Conservation (phyloP, 1,284 basidiomycete species). For the Ustilago bromivora region DNA sequence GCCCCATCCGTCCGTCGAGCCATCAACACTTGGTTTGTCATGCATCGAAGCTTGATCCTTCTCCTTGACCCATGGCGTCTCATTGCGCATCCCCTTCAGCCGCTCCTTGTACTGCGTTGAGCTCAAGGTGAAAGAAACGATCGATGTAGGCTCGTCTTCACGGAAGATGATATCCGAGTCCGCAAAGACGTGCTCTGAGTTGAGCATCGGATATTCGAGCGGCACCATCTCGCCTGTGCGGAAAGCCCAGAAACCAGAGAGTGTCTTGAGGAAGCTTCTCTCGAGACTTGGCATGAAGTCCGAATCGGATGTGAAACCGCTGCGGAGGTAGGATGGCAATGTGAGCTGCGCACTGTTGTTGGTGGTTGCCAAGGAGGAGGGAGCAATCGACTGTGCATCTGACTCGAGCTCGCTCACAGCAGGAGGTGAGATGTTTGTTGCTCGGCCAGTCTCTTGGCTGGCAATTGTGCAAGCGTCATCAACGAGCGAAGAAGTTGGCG, state of each 20-base stretch:
- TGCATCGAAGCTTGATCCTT: slow-evolving; percentile 71
- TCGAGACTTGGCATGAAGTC: slow-evolving; percentile 53
- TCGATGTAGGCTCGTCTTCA: slow-evolving; percentile 97
- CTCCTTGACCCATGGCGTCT: slow-evolving; percentile 33
- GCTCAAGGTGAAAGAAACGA: slow-evolving; percentile 93
- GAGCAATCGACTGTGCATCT: slow-evolving; percentile 49
- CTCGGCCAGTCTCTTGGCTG: slow-evolving; percentile 37
- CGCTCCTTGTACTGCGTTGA: slow-evolving; percentile 80
- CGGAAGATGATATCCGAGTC: slow-evolving; percentile 90
- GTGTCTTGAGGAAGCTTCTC: slow-evolving; percentile 77
- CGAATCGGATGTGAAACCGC: slow-evolving; percentile 47
- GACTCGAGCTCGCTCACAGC: slow-evolving; percentile 53
- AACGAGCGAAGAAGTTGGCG: slow-evolving; percentile 19
- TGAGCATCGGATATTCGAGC: slow-evolving; percentile 73
- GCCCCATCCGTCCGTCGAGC: slow-evolving; percentile 44
- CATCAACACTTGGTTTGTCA: slow-evolving; percentile 74
- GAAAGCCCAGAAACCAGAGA: slow-evolving; percentile 78
- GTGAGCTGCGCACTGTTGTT: slow-evolving; percentile 38
- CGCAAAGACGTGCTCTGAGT: slow-evolving; percentile 78
- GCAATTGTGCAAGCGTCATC: slow-evolving; percentile 40
- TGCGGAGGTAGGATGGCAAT: slow-evolving; percentile 47
- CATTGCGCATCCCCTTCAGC: slow-evolving; percentile 53
- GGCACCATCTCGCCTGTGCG: slow-evolving; percentile 73
- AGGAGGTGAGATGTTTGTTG: slow-evolving; percentile 30
- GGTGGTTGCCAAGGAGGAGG: slow-evolving; percentile 42